phyloP scores from a whole-genome alignment of 2,329 filamentous ascomycete genomes.

The Ceratocystis lukuohia region DNA sequence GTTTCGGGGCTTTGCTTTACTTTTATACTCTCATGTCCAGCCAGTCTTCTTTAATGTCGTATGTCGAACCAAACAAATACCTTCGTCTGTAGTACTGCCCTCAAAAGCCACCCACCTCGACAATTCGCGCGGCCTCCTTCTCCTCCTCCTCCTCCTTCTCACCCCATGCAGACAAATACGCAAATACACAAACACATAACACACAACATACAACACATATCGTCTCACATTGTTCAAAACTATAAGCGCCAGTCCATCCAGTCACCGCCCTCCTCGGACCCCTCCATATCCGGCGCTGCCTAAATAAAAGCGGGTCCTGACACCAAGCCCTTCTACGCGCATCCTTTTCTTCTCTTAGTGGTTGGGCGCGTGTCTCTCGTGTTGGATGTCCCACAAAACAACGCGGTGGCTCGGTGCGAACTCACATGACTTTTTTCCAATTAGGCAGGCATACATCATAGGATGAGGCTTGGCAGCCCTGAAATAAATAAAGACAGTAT shows the following conservation, averaged over 20 bases:
- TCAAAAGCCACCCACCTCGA: too few relatives aligned
- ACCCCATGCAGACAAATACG: too few relatives aligned
- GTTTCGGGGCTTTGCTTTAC: too few relatives aligned
- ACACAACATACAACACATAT: not conserved
- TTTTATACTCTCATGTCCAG: too few relatives aligned
- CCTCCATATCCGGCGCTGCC: not conserved
- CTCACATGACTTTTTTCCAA: not conserved
- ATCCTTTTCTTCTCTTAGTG: not conserved
- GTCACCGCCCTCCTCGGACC: not conserved
- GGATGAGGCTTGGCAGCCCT: not conserved
- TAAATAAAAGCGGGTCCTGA: not conserved
- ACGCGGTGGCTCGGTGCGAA: not conserved
- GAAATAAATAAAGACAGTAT: too few relatives aligned
- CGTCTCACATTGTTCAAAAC: not conserved
- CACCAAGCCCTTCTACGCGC: not conserved
- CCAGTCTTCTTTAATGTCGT: too few relatives aligned
- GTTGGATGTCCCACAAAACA: not conserved
- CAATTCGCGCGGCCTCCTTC: too few relatives aligned
- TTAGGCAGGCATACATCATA: not conserved
- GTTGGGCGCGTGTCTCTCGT: not conserved
- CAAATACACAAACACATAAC: too few relatives aligned
- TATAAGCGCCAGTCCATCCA: not conserved
- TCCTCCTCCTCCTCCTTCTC: too few relatives aligned
- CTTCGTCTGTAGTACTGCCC: too few relatives aligned
- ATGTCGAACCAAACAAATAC: too few relatives aligned